Evolutionary conservation across 2,329 filamentous ascomycete genomes (phyloP).

Genomic region (Coniochaeta ligniaria): DNA sequence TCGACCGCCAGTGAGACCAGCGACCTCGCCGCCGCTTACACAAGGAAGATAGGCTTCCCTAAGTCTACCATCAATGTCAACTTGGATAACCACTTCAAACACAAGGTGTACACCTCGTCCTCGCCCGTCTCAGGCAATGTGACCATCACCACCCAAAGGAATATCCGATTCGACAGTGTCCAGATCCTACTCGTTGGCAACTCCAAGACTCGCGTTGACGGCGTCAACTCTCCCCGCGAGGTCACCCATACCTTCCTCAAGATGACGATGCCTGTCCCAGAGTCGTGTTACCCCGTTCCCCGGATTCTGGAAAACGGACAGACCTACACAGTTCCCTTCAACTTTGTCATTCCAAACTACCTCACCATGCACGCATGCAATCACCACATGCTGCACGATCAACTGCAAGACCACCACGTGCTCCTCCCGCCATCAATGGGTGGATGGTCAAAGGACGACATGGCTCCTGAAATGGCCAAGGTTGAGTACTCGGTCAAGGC

Average conservation of each 20-base stretch:
- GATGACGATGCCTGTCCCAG: slow-evolving; percentile 44
- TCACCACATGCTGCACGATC: slow-evolving; percentile 36
- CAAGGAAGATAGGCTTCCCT: slow-evolving; percentile 10
- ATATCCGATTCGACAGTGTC: slow-evolving; percentile 42
- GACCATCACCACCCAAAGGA: slow-evolving; percentile 33
- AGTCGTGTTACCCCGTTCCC: slow-evolving; percentile 37
- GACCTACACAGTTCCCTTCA: slow-evolving; percentile 46
- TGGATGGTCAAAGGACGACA: slow-evolving; percentile 47
- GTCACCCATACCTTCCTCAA: slow-evolving; percentile 48
- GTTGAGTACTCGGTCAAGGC: slow-evolving; percentile 47
- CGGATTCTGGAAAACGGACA: slow-evolving; percentile 39
- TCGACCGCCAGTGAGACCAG: slow-evolving; percentile 5
- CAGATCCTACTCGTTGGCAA: slow-evolving; percentile 46
- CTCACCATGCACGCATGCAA: slow-evolving; percentile 50
- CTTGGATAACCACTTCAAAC: slow-evolving; percentile 44
- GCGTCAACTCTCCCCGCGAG: slow-evolving; percentile 38
- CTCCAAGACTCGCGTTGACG: slow-evolving; percentile 43
- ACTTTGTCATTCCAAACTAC: slow-evolving; percentile 52
- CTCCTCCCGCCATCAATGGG: slow-evolving; percentile 44
- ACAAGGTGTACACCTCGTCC: slow-evolving; percentile 50
- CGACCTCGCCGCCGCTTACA: slow-evolving; percentile 6
- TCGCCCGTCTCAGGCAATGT: slow-evolving; percentile 42
- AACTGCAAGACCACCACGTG: slow-evolving; percentile 43
- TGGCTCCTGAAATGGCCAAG: slow-evolving; percentile 45
- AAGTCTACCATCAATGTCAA: slow-evolving; percentile 38